phyloP scores from a whole-genome alignment of 805 yeast genomes.

The Candida piceae region DNA sequence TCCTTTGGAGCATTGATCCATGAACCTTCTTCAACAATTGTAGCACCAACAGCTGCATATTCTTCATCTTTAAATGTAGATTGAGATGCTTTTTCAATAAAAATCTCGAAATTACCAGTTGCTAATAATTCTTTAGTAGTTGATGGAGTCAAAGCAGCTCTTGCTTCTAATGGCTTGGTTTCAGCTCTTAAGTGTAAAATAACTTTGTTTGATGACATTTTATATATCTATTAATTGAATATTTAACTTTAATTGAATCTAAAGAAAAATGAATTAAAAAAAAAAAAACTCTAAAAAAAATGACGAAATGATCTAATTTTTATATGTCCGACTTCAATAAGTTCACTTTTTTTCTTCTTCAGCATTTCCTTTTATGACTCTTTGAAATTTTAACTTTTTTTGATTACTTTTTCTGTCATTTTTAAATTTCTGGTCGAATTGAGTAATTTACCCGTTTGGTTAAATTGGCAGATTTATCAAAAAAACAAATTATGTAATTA shows the following conservation, averaged over 20 bases:
- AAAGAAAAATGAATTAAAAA: background rate
- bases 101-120: slow-evolving; percentile 77
- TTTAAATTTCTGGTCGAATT: too few species aligned
- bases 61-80: slow-evolving; percentile 75
- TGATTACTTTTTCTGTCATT: too few species aligned
- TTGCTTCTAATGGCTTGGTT: slow-evolving; percentile 93
- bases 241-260: too few species aligned
- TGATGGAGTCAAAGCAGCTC: slow-evolving; percentile 94
- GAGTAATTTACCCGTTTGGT: too few species aligned
- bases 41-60: slow-evolving; percentile 76
- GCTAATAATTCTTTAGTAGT: slow-evolving; percentile 78
- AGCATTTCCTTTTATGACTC: too few species aligned
- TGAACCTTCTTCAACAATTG: slow-evolving; percentile 85
- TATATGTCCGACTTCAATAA: too few species aligned
- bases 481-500: background rate
- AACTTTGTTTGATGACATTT: slow-evolving; percentile 34
- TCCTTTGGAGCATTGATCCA: slow-evolving; percentile 92
- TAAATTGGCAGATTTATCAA: too few species aligned
- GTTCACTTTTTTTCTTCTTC: too few species aligned
- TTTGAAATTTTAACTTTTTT: too few species aligned
- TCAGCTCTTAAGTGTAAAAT: slow-evolving; percentile 92
- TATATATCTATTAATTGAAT: too few species aligned
- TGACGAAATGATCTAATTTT: too few species aligned
- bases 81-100: slow-evolving; percentile 82
- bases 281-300: too few species aligned